Percentiles rank a stretch among this genome's conserved stretches.
Evolutionary conservation across 2,329 filamentous ascomycete species (phyloP).

Genomic region (Cryphonectria naterciae): DNA sequence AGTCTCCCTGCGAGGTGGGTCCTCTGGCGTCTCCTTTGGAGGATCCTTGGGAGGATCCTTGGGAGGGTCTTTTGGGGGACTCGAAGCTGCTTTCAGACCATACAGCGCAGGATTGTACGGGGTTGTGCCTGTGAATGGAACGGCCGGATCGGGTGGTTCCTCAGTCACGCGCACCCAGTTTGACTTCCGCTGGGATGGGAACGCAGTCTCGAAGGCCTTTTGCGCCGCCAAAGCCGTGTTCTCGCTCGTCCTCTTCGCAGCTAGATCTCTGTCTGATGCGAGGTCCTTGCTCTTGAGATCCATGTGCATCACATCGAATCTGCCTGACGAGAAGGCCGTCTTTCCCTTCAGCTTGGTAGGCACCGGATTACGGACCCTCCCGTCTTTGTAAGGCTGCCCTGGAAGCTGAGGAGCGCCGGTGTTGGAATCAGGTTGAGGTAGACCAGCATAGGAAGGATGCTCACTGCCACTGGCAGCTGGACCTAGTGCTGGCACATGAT

Average conservation of each 20-base stretch:
- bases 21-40: neutral
- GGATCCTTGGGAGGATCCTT: neutral
- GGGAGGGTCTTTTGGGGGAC: slow-evolving; percentile 17
- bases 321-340: slow-evolving; percentile 59
- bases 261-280: slow-evolving; percentile 54
- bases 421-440: slow-evolving; percentile 32
- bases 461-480: slow-evolving; percentile 13
- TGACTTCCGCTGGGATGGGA: slow-evolving; percentile 36
- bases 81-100: slow-evolving; percentile 24
- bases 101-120: slow-evolving; percentile 28
- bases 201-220: slow-evolving; percentile 57
- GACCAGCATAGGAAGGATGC: slow-evolving; percentile 23
- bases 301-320: slow-evolving; percentile 68
- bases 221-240: slow-evolving; percentile 62
- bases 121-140: slow-evolving; percentile 27
- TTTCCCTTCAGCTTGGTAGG: slow-evolving; percentile 66
- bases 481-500: slow-evolving; percentile 16
- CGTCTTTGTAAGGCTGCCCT: slow-evolving; percentile 44
- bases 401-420: slow-evolving; percentile 31
- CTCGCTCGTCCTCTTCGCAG: slow-evolving; percentile 65
- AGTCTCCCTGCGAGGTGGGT: neutral
- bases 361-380: slow-evolving; percentile 59
- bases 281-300: slow-evolving; percentile 49
- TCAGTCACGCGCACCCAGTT: slow-evolving; percentile 28
- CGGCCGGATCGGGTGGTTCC: slow-evolving; percentile 10